Evolutionary conservation across 2,329 filamentous ascomycete genomes (phyloP).

Genomic region (Ophiocordyceps australis): DNA sequence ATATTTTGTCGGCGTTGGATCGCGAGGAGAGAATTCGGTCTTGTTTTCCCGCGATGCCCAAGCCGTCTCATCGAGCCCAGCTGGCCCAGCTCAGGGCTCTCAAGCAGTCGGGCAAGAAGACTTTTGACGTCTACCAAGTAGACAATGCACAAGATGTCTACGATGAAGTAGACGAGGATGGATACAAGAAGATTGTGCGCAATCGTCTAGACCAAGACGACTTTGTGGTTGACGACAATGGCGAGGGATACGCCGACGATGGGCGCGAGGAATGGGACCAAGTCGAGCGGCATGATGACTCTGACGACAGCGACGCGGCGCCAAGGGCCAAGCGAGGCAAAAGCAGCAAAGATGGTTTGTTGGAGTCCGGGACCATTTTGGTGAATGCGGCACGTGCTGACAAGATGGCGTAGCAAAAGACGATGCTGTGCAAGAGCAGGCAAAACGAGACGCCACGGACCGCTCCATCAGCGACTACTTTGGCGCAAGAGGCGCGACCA

Average conservation of each 20-base stretch:
- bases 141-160: constrained; percentile 74
- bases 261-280: constrained; percentile 89
- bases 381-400: no score
- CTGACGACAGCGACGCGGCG: constrained; percentile 50
- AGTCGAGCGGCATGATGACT: constrained; percentile 46
- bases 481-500: constrained; percentile 52
- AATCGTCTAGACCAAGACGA: constrained; percentile 83
- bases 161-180: constrained; percentile 91
- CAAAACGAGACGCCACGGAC: constrained; percentile 72
- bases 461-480: constrained; percentile 93
- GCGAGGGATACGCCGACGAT: constrained; percentile 90
- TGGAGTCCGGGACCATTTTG: no score
- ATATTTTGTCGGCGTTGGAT: no score
- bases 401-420: no score
- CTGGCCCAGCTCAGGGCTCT: constrained; percentile 70
- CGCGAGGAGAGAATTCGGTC: no score
- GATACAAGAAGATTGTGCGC: constrained; percentile 91
- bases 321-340: constrained; percentile 21
- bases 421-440: no score
- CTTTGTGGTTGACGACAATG: constrained; percentile 97
- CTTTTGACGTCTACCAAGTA: constrained; percentile 72
- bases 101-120: constrained; percentile 79
- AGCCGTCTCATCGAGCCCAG: constrained; percentile 24
- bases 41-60: constrained; percentile 14
- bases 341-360: constrained; percentile 31